A percentile compares a stretch with the other conserved stretches of the same genome.
These are phyloP conservation scores for Russula earlei DNA, from an alignment of 768 basidiomycete species.

Conservation along the genomic window DNA sequence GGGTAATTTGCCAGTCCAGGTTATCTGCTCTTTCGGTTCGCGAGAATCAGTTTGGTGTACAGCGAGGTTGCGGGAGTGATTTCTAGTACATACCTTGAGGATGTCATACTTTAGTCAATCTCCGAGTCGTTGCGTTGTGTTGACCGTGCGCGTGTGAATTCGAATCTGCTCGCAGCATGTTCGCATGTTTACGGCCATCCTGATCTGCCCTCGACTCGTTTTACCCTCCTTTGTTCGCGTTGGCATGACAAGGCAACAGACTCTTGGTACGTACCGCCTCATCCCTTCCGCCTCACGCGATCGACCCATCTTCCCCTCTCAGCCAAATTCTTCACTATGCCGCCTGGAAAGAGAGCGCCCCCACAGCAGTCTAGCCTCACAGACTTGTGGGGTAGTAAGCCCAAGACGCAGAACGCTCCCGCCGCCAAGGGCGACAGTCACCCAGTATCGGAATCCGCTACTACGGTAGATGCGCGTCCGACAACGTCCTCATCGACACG, in stretches of 20 bases:
- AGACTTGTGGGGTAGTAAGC: slow-evolving; percentile 62
- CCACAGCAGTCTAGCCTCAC: slow-evolving; percentile 72
- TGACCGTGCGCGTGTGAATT: neutral
- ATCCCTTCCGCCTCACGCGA: neutral
- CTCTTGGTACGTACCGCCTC: slow-evolving; percentile 39
- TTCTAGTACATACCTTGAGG: slow-evolving; percentile 17
- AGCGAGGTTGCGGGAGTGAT: neutral
- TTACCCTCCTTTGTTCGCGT: too few relatives aligned
- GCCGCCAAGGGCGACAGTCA: too few relatives aligned
- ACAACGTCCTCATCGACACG: slow-evolving; percentile 1
- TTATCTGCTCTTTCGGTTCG: slow-evolving; percentile 12
- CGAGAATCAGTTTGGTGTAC: slow-evolving; percentile 9
- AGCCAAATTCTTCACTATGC: slow-evolving; percentile 78
- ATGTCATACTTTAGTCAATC: slow-evolving; percentile 9
- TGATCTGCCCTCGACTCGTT: slow-evolving; percentile 12
- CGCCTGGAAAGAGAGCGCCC: slow-evolving; percentile 54
- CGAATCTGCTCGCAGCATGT: too few relatives aligned
- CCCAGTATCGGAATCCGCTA: too few relatives aligned
- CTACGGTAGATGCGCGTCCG: neutral
- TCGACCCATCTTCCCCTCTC: neutral
- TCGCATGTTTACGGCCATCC: slow-evolving; percentile 10
- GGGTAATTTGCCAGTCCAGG: slow-evolving; percentile 15
- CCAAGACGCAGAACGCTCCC: slow-evolving; percentile 24
- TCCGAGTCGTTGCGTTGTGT: neutral
- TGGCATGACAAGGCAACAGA: slow-evolving; percentile 64